A percentile compares a stretch with the other conserved stretches of the same genome.
phyloP scores from a whole-genome alignment of 164 flowering plant species.

The Sedum album region DNA sequence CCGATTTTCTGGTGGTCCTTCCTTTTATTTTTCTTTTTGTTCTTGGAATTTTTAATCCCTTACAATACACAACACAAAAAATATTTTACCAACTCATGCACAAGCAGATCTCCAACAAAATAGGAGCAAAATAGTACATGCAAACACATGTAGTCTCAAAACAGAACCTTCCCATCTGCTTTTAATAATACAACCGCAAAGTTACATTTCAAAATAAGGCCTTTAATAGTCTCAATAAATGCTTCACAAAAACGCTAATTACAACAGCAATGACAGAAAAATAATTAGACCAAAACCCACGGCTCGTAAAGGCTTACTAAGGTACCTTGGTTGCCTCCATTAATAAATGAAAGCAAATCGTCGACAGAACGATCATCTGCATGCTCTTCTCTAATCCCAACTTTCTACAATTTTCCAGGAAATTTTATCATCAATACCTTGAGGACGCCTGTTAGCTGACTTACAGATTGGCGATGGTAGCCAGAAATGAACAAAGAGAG shows the following conservation, averaged over 20 bases:
- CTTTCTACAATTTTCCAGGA: constrained; percentile 39
- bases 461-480: background rate
- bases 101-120: background rate
- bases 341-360: constrained; percentile 80
- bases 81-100: constrained; percentile 5
- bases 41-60: constrained; percentile 41
- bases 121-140: background rate
- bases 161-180: background rate
- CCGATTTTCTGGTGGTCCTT: constrained; percentile 53
- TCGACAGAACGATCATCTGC: constrained; percentile 87
- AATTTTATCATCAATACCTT: background rate
- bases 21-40: constrained; percentile 71
- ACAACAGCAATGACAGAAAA: background rate
- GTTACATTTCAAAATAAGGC: background rate
- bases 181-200: background rate
- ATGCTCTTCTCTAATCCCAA: constrained; percentile 61
- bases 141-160: background rate
- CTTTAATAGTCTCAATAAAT: background rate
- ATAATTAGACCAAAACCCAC: background rate
- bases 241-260: background rate
- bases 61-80: constrained; percentile 26
- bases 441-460: background rate
- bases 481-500: background rate
- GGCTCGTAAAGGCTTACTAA: background rate
- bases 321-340: constrained; percentile 45